phyloP scores from a whole-genome alignment of 805 yeast species.

The Vanderwaltozyma yarrowii region DNA sequence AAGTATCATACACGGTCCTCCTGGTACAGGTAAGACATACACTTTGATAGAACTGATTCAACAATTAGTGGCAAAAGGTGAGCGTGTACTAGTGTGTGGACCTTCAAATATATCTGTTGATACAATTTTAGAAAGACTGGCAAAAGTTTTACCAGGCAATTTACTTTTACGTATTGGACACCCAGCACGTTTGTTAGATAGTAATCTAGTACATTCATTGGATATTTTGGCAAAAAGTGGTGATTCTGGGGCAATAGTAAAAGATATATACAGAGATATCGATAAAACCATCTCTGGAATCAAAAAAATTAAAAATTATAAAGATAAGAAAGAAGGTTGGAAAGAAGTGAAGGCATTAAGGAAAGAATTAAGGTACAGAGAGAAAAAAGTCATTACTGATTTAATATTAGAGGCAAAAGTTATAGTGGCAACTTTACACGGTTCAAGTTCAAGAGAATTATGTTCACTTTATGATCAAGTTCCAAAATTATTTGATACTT shows the following conservation, averaged over 20 bases:
- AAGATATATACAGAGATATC: constrained; percentile 65
- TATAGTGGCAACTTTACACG: constrained; percentile 77
- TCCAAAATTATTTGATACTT: constrained; percentile 51
- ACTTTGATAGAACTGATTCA: constrained; percentile 74
- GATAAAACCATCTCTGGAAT: constrained; percentile 44
- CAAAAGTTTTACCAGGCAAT: constrained; percentile 33
- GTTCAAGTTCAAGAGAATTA: constrained; percentile 67
- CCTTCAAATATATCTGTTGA: constrained; percentile 92
- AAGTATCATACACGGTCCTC: constrained; percentile 63
- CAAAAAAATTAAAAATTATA: constrained; percentile 51
- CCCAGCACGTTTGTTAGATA: constrained; percentile 70
- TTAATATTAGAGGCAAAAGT: constrained; percentile 54
- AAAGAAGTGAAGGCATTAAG: constrained; percentile 55
- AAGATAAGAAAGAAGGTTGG: constrained; percentile 60
- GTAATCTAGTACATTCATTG: constrained; percentile 59
- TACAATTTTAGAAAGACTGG: constrained; percentile 72
- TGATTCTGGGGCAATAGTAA: constrained; percentile 49
- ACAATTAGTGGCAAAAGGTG: constrained; percentile 48
- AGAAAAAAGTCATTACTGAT: constrained; percentile 49
- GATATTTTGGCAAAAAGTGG: constrained; percentile 57
- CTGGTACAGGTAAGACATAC: constrained; percentile 75
- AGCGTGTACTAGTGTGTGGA: constrained; percentile 76
- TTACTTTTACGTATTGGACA: constrained; percentile 80
- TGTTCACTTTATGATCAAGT: constrained; percentile 36
- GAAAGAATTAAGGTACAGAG: constrained; percentile 60